Evolutionary conservation across 345 rosid species (phyloP), one percentile per base, ranked within the genome.

Genomic region (Dimocarpus longan): DNA sequence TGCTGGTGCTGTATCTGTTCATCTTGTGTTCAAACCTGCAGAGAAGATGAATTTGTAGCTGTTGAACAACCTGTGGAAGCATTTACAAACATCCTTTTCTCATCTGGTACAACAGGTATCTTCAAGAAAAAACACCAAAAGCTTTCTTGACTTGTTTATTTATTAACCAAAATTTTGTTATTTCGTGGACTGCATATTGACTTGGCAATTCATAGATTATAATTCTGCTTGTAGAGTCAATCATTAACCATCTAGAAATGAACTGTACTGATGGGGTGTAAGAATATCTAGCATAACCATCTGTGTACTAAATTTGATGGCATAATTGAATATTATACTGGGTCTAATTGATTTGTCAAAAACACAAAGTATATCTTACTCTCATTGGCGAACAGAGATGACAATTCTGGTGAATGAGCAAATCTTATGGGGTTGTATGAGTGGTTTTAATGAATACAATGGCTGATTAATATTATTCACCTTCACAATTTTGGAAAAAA

Each of bases 51-150:
- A 79, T 94, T 89, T 89, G 70, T 80, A 82, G 92, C 93, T 19
- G 93, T 91, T 15, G 97, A 95, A 74, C 87, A 83, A 79, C 91
- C 98, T 1, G 82, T 91, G 4, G 99, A 91, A 82, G 95, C 93
- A 64, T 89, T 78, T 82, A 90, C 95, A 78, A 95, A 95, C 83
- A 88, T 95, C 39, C 98, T 95, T 79, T 94, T 95, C 84, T 95
- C 99, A 72, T 95, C 99, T 77, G 99, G 99, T 80, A 95, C 99
- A 74, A 95, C 99, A 82, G 99, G 99, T 95, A 85, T 76, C 77
- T 80, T 71, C 15, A 50, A 52, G 70, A 67, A 78, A 60, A 18
- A 56, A 62, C 43, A 68, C 63, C 69, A 60, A 50, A 24, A 40
- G 8, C 37, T 72, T 75, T 72, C 74, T 74, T 68, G 70, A 63